phyloP scores from a whole-genome alignment of 768 basidiomycete species.

The Grammothele lineata region DNA sequence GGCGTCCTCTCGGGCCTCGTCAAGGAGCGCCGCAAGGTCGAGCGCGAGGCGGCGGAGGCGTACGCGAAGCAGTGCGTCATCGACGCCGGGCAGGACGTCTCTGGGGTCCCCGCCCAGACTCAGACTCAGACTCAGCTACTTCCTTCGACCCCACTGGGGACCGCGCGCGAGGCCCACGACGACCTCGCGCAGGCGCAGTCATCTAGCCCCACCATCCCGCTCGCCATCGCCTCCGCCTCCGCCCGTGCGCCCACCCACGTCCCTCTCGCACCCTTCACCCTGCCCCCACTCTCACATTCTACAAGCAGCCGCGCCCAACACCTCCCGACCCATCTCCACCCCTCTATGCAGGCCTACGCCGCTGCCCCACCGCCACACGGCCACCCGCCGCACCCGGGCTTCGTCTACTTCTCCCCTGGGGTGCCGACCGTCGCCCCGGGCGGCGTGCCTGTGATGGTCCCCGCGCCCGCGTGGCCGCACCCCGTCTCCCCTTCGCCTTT shows the following conservation, averaged over 20 bases:
- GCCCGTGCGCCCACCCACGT: no score
- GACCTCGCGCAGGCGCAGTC: no score
- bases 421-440: no score
- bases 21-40: constrained; percentile 21
- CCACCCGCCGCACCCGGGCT: constrained; percentile 1
- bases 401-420: constrained; percentile 9
- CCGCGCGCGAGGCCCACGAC: no score
- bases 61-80: no score
- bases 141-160: background rate
- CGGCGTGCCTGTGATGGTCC: constrained; percentile 11
- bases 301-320: no score
- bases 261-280: no score
- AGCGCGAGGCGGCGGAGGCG: no score
- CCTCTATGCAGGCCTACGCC: constrained; percentile 9
- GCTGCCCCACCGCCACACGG: background rate
- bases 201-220: constrained; percentile 8
- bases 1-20: constrained; percentile 50
- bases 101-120: background rate
- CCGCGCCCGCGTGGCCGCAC: constrained; percentile 7
- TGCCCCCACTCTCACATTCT: background rate
- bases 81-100: no score
- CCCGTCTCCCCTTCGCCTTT: constrained; percentile 1
- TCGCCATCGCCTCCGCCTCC: no score
- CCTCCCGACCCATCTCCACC: constrained; percentile 19
- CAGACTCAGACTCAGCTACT: background rate